Conservation (phyloP, 176 grass and related monocot species). For the Carex parvula region DNA sequence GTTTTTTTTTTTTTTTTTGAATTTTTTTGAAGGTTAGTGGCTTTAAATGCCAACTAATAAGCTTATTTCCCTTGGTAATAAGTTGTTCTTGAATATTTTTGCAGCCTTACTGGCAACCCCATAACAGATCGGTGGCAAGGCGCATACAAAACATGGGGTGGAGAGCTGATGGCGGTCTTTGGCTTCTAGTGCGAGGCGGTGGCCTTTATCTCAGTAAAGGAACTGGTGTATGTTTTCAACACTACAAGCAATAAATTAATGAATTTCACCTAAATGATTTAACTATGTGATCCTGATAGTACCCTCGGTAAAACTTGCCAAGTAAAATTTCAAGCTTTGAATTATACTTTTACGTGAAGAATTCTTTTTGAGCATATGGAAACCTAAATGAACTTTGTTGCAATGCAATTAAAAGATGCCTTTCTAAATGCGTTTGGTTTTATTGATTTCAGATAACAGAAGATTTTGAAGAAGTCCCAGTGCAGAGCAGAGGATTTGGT, state of each 20-base stretch:
- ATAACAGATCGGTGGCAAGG: conserved; percentile 92
- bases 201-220: conserved; percentile 98
- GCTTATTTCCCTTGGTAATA: background rate
- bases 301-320: background rate
- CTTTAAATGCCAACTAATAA: background rate
- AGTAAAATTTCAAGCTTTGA: background rate
- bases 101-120: conserved; percentile 92
- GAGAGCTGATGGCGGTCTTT: conserved; percentile 96
- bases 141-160: conserved; percentile 99
- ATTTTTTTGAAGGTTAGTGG: too few relatives aligned
- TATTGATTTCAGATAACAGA: conserved; percentile 61
- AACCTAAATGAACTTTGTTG: background rate
- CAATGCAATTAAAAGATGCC: background rate
- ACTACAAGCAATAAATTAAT: background rate
- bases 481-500: conserved; percentile 94
- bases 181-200: conserved; percentile 93
- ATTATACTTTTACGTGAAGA: background rate
- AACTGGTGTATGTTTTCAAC: conserved; percentile 47
- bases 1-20: background rate
- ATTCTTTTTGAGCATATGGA: background rate
- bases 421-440: background rate
- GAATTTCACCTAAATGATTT: background rate
- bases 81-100: conserved; percentile 1
- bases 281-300: background rate
- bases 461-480: conserved; percentile 82